These are phyloP conservation scores for Mycena olivaceomarginata DNA, from an alignment of 768 basidiomycete genomes.

Conservation along the genomic window DNA sequence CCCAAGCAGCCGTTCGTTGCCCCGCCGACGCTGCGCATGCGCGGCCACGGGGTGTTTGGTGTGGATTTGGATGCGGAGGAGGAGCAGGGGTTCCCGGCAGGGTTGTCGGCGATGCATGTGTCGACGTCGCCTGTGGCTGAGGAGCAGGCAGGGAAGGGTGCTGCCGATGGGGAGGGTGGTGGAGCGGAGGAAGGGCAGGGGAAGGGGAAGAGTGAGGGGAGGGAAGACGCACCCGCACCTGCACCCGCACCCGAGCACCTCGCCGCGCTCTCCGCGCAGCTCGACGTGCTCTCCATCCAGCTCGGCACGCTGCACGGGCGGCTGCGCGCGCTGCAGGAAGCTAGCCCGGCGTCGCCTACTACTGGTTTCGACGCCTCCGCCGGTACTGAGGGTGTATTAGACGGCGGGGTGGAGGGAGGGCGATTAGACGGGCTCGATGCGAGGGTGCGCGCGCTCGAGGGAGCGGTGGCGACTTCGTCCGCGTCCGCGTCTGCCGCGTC, in stretches of 20 bases:
- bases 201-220: not conserved
- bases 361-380: not conserved
- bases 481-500: not conserved
- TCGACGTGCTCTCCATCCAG: conserved; percentile 27
- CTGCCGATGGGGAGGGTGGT: not conserved
- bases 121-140: not conserved
- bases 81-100: not conserved
- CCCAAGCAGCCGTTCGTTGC: not conserved
- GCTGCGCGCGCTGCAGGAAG: not conserved
- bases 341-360: not conserved
- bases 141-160: not conserved
- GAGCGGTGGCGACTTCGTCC: not conserved
- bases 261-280: conserved; percentile 17
- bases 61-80: not conserved
- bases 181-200: not conserved
- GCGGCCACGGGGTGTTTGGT: not conserved
- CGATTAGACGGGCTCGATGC: not conserved
- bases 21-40: too few species aligned
- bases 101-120: not conserved
- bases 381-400: not conserved
- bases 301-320: conserved; percentile 24
- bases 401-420: too few species aligned
- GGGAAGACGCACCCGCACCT: not conserved
- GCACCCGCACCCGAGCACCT: not conserved
- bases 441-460: conserved; percentile 5